Percentiles rank a stretch among this genome's conserved stretches.
phyloP scores from a whole-genome alignment of 1,139 yeast genomes.

The Blastobotrys arbuscula region DNA sequence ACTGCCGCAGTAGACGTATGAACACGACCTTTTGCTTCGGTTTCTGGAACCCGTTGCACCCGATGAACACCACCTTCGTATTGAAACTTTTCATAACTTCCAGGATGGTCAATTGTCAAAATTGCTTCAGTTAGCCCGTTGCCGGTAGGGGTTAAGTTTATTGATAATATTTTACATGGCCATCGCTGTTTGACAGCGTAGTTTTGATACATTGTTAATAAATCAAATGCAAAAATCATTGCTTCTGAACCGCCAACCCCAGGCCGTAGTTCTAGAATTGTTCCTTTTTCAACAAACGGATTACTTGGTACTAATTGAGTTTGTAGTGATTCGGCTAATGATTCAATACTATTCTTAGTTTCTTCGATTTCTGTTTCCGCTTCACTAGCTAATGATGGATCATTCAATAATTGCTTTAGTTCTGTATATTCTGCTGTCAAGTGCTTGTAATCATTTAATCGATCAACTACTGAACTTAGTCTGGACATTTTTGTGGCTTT shows the following conservation, averaged over 20 bases:
- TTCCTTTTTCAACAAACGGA: constrained; percentile 69
- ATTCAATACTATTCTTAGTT: constrained; percentile 19
- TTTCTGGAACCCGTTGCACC: constrained; percentile 89
- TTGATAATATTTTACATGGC: constrained; percentile 56
- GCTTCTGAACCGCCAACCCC: constrained; percentile 98
- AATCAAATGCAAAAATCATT: constrained; percentile 72
- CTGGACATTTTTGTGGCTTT: constrained; percentile 53
- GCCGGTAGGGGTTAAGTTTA: constrained; percentile 47
- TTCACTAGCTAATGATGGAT: constrained; percentile 38
- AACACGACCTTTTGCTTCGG: constrained; percentile 89
- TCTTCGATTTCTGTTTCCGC: constrained; percentile 48
- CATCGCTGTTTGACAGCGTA: constrained; percentile 63
- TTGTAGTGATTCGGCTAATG: constrained; percentile 44
- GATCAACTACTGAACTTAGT: constrained; percentile 49
- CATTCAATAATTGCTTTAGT: constrained; percentile 33
- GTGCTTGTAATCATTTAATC: constrained; percentile 44
- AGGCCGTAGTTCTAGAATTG: constrained; percentile 81
- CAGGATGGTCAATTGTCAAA: constrained; percentile 64
- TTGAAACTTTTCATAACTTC: constrained; percentile 66
- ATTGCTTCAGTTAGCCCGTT: constrained; percentile 75
- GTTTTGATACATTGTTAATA: constrained; percentile 73
- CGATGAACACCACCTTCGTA: constrained; percentile 96
- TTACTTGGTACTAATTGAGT: constrained; percentile 66
- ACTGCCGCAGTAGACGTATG: constrained; percentile 97
- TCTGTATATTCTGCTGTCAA: constrained; percentile 32